Percentiles rank a stretch among this genome's conserved stretches.
These are phyloP conservation scores for Lathyrus oleraceus DNA, from an alignment of 306 rosid species.

Conservation along the genomic window DNA sequence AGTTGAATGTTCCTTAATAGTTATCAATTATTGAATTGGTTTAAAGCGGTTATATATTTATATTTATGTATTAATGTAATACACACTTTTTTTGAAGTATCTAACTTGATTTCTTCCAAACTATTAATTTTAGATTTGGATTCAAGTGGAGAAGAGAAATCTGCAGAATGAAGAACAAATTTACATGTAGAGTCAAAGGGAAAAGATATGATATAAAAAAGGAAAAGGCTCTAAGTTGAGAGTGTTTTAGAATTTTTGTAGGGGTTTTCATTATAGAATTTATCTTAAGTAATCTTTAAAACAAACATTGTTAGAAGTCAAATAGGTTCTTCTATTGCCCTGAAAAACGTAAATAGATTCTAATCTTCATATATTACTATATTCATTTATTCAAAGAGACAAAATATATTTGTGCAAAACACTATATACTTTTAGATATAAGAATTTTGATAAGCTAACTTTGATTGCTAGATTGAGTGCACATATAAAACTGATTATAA, in stretches of 20 bases:
- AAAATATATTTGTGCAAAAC: conserved; percentile 15
- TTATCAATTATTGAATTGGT: no score
- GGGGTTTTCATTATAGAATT: not conserved
- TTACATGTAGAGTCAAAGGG: not conserved
- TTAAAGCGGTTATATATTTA: no score
- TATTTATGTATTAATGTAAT: no score
- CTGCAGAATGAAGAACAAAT: not conserved
- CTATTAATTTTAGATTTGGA: conserved; percentile 13
- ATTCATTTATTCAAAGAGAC: conserved; percentile 26
- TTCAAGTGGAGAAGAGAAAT: conserved; percentile 14
- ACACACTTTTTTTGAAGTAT: not conserved
- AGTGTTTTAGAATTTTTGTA: not conserved
- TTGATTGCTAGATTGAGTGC: conserved; percentile 31
- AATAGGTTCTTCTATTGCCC: not conserved
- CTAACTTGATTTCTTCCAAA: conserved; percentile 26
- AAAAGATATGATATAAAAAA: not conserved
- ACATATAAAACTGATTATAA: conserved; percentile 3
- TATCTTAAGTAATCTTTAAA: not conserved
- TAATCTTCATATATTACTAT: conserved; percentile 2
- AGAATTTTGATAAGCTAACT: conserved; percentile 41
- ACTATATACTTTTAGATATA: conserved; percentile 7
- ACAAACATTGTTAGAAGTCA: conserved; percentile 7
- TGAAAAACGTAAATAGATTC: not conserved
- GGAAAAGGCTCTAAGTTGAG: not conserved
- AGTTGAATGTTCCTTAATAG: no score